These are phyloP conservation scores for Syncephalastrum racemosum DNA, from an alignment of 371 early-diverging fungal species.

Conservation along the genomic window DNA sequence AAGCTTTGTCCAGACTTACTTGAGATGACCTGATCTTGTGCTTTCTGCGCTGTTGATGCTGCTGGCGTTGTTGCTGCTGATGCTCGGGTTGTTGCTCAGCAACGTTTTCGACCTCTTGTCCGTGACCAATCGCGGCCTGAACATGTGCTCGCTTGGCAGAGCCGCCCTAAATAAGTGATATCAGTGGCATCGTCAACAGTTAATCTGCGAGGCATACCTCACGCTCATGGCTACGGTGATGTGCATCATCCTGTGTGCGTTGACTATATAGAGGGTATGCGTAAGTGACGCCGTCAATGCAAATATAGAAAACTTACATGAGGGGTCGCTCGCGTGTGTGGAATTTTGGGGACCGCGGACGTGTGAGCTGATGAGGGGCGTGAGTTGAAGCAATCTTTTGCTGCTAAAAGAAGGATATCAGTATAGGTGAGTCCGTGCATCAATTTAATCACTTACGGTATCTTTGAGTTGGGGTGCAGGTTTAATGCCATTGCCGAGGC, in stretches of 20 bases:
- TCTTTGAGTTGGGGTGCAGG: constrained; percentile 3
- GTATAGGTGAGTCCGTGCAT: background rate
- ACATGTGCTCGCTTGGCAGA: too few species aligned
- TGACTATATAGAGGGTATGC: background rate
- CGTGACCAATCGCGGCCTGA: background rate
- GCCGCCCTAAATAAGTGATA: too few species aligned
- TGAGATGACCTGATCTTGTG: constrained; percentile 4
- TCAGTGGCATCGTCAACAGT: too few species aligned
- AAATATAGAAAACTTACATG: background rate
- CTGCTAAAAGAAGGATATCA: constrained; percentile 1
- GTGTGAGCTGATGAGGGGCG: constrained; percentile 5
- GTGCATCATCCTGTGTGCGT: too few species aligned
- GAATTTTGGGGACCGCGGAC: constrained; percentile 18
- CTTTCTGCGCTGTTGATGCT: constrained; percentile 1
- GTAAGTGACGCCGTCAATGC: background rate
- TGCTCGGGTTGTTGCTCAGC: background rate
- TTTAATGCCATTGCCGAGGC: constrained; percentile 7
- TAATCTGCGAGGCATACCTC: too few species aligned
- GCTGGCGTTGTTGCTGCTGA: background rate
- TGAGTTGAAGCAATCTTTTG: background rate
- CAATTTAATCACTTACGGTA: constrained; percentile 5
- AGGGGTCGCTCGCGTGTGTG: constrained; percentile 15
- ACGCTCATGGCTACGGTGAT: too few species aligned
- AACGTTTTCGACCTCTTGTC: constrained; percentile 1
- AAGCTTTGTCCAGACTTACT: background rate